These are phyloP conservation scores for Coprinopsis marcescibilis DNA, from an alignment of 768 basidiomycete genomes.

Conservation along the genomic window DNA sequence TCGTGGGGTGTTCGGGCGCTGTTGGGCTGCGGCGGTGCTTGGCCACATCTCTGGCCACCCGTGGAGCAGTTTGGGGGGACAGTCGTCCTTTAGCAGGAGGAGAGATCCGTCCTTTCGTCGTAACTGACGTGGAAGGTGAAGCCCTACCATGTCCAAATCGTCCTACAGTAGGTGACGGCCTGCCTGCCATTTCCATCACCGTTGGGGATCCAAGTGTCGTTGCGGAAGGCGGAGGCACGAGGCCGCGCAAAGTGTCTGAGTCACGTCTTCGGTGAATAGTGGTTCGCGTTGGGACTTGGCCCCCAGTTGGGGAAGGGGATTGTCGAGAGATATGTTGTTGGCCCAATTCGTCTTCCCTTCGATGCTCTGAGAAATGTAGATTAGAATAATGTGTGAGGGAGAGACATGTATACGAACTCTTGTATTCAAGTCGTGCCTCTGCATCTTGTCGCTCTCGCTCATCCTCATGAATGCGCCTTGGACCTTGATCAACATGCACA, in stretches of 20 bases:
- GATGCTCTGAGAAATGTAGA: conserved; percentile 24
- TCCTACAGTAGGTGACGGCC: conserved; percentile 14
- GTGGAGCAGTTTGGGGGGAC: conserved; percentile 26
- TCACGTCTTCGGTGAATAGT: conserved; percentile 59
- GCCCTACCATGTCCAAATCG: conserved; percentile 10
- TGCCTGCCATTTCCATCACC: conserved; percentile 33
- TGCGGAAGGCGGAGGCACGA: conserved; percentile 31
- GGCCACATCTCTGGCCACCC: conserved; percentile 21
- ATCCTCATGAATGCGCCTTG: conserved; percentile 32
- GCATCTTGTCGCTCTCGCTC: conserved; percentile 33
- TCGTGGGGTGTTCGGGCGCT: conserved; percentile 53
- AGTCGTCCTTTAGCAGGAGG: conserved; percentile 24
- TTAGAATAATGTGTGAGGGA: conserved; percentile 3
- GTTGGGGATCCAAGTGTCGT: conserved; percentile 44
- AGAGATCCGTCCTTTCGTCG: conserved; percentile 23
- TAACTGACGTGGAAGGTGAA: conserved; percentile 17
- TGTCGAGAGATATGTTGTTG: conserved; percentile 34
- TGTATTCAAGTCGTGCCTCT: conserved; percentile 42
- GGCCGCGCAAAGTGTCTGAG: conserved; percentile 63
- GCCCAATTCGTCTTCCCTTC: conserved; percentile 35
- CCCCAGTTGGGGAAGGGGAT: conserved; percentile 45
- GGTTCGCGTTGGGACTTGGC: conserved; percentile 17
- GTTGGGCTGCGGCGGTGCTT: conserved; percentile 68
- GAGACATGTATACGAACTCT: conserved; percentile 26
- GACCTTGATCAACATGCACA: conserved; percentile 23